Evolutionary conservation across 805 yeast species (phyloP).

Genomic region (Wickerhamiella siamensis): DNA sequence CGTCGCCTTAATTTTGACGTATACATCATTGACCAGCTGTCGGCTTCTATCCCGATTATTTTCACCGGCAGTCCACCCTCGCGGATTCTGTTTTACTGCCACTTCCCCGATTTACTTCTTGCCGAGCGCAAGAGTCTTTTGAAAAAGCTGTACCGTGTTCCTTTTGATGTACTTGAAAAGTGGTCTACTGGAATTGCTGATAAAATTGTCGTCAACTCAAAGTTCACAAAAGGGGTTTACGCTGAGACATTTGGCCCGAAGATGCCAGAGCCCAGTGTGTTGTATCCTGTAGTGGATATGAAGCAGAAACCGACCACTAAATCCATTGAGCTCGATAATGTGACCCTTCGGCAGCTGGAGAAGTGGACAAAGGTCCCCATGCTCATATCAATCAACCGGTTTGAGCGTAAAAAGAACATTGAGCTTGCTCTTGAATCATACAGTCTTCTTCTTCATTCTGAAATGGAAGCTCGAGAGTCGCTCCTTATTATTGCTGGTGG

Average conservation of each 20-base stretch:
- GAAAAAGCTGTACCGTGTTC: slow-evolving; percentile 55
- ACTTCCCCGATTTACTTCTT: slow-evolving; percentile 81
- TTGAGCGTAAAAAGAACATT: slow-evolving; percentile 74
- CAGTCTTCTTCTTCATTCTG: slow-evolving; percentile 29
- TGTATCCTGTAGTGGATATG: slow-evolving; percentile 66
- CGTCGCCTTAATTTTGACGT: slow-evolving; percentile 40
- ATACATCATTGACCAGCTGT: slow-evolving; percentile 75
- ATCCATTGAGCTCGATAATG: slow-evolving; percentile 5
- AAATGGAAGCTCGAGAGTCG: slow-evolving; percentile 22
- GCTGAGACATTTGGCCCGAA: slow-evolving; percentile 39
- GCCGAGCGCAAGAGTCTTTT: slow-evolving; percentile 42
- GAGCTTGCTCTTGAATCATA: slow-evolving; percentile 63
- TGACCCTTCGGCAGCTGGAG: slow-evolving; percentile 1
- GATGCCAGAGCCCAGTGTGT: slow-evolving; percentile 33
- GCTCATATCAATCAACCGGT: slow-evolving; percentile 72
- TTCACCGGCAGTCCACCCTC: slow-evolving; percentile 25
- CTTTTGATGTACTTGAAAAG: slow-evolving; percentile 78
- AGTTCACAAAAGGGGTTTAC: slow-evolving; percentile 63
- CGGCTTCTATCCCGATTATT: slow-evolving; percentile 68
- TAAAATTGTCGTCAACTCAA: slow-evolving; percentile 71
- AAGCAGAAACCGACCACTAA: neutral
- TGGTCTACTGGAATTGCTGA: slow-evolving; percentile 67
- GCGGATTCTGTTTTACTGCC: slow-evolving; percentile 75
- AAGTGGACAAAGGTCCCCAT: slow-evolving; percentile 20
- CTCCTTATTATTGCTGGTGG: slow-evolving; percentile 80